phyloP scores from a whole-genome alignment of 2,329 filamentous ascomycete genomes.

The Coniochaeta prunicola region DNA sequence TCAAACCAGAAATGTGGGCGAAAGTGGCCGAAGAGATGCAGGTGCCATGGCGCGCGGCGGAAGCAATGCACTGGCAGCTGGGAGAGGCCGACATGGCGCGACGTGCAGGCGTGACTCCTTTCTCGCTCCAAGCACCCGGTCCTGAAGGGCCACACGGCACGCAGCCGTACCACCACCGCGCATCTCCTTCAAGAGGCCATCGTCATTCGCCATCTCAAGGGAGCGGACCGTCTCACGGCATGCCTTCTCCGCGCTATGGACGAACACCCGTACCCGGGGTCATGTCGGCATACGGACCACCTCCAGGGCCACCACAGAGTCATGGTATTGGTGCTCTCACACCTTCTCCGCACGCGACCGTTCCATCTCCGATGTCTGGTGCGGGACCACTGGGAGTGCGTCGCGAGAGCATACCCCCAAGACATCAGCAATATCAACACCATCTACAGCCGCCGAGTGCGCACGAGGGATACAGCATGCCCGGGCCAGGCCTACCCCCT shows the following conservation, averaged over 20 bases:
- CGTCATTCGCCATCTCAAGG: conserved; percentile 41
- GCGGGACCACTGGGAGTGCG: conserved; percentile 30
- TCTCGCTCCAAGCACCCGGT: conserved; percentile 49
- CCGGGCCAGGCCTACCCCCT: conserved; percentile 41
- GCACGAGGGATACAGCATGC: neutral
- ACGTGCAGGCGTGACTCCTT: conserved; percentile 82
- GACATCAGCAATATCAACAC: conserved; percentile 26
- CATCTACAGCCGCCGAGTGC: conserved; percentile 15
- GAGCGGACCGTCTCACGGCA: conserved; percentile 28
- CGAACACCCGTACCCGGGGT: conserved; percentile 15
- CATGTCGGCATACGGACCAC: neutral
- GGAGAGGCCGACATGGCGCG: conserved; percentile 91
- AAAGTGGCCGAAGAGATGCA: conserved; percentile 93
- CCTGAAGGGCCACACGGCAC: conserved; percentile 19
- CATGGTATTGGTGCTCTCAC: neutral
- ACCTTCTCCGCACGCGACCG: conserved; percentile 8
- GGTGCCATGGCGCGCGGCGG: conserved; percentile 89
- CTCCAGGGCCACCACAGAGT: neutral
- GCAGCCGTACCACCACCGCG: conserved; percentile 20
- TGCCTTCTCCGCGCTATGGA: conserved; percentile 35
- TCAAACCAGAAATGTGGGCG: conserved; percentile 97
- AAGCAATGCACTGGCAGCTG: conserved; percentile 98
- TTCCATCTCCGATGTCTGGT: conserved; percentile 20
- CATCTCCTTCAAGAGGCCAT: conserved; percentile 29
- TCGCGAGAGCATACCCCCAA: conserved; percentile 32